phyloP scores from a whole-genome alignment of 768 basidiomycete genomes.

The Leccinellum luteum region DNA sequence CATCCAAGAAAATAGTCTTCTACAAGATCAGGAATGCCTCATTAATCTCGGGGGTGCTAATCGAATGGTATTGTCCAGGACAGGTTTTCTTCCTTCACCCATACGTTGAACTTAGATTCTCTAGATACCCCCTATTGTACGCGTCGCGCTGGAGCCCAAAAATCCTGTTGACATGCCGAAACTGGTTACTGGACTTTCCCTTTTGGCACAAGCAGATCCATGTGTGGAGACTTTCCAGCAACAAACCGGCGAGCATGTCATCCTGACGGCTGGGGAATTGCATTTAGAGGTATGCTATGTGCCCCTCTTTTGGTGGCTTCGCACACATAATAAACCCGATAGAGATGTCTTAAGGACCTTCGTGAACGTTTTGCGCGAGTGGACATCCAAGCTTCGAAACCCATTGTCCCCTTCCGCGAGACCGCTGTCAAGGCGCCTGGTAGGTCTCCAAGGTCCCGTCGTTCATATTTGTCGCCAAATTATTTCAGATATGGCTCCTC shows the following conservation, averaged over 20 bases:
- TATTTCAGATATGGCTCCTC: conserved; percentile 77
- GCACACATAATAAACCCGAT: conserved; percentile 2
- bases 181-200: conserved; percentile 79
- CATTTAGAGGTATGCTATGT: conserved; percentile 76
- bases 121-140: conserved; percentile 86
- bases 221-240: conserved; percentile 98
- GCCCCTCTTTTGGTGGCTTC: neutral
- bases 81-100: neutral
- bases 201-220: conserved; percentile 93
- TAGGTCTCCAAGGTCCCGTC: conserved; percentile 26
- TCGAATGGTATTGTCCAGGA: conserved; percentile 46
- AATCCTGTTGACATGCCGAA: conserved; percentile 85
- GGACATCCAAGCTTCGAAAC: conserved; percentile 90
- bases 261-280: conserved; percentile 91
- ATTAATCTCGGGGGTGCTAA: conserved; percentile 78
- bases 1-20: conserved; percentile 29
- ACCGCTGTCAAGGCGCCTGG: conserved; percentile 82
- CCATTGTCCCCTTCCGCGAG: conserved; percentile 97
- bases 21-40: conserved; percentile 48
- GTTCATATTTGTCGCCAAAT: neutral
- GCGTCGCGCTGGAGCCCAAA: conserved; percentile 88
- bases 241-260: conserved; percentile 95
- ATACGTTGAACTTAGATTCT: conserved; percentile 1
- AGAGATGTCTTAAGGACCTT: conserved; percentile 97
- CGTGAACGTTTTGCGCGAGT: conserved; percentile 92